Base-by-base conservation (phyloP, 305 asterid genomes). In the Fraxinus latifolia region DNA sequence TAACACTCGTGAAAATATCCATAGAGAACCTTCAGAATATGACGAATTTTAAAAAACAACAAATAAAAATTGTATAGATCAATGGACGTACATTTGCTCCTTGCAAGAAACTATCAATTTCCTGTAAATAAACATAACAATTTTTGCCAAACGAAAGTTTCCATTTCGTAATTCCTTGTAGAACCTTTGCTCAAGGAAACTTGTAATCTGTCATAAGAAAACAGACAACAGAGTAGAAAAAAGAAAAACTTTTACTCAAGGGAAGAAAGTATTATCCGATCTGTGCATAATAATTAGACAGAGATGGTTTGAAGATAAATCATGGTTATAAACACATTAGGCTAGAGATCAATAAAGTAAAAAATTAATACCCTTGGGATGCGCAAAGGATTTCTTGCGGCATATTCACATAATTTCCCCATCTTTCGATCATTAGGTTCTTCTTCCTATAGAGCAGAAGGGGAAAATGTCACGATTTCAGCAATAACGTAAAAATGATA, bases 381-480 rank as follows among this genome's bases (percentile, higher is more conserved):
- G 78, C 98, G 97, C 89, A 93, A 78, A 76, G 99, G 99, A 87
- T 95, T 96, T 85, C 92, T 95, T 2, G 93, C 90, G 81, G 97
- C 98, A 85, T 96, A 96, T 84, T 96, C 98, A 72, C 99, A 96
- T 84, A 96, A 87, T 88, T 95, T 96, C 47, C 96, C 97, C 42
- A 96, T 95, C 90, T 91, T 94, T 87, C 98, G 89, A 72, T 96
- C 98, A 88, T 95, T 96, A 53, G 95, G 95, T 88, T 93, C 98
- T 91, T 96, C 99, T 58, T 91, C 98, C 98, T 96, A 83, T 27
- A 85, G 82, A 83, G 77, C 74, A 80, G 74, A 85, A 60, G 68
- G 14, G 82, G 21, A 36, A 81, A 12, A 68, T 50, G 39, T 68
- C 76, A 71, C 47, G 14, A 80, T 74, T 82, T 34, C 78, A 82